A percentile compares a stretch with the other conserved stretches of the same genome.
These are phyloP conservation scores for Proliferodiscus dingleyae DNA, from an alignment of 2,329 filamentous ascomycete species.

Conservation along the genomic window DNA sequence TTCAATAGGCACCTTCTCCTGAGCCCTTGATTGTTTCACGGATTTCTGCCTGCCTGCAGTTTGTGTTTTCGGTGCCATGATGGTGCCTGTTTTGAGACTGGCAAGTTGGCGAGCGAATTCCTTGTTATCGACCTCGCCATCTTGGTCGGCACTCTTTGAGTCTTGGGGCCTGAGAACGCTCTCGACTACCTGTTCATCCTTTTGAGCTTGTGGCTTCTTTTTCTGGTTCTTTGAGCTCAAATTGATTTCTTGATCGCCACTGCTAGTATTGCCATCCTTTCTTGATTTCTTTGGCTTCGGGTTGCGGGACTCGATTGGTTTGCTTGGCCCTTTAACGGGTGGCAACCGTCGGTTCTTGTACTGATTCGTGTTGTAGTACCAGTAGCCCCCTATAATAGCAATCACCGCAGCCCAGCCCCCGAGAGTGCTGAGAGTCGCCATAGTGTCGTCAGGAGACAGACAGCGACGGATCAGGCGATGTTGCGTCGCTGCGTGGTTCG, in stretches of 20 bases:
- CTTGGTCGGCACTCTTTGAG: slow-evolving; percentile 15
- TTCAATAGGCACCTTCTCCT: slow-evolving; percentile 43
- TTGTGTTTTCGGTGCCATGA: slow-evolving; percentile 52
- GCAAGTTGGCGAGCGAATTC: slow-evolving; percentile 74
- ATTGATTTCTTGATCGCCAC: slow-evolving; percentile 21
- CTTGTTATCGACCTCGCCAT: slow-evolving; percentile 60
- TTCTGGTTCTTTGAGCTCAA: slow-evolving; percentile 17
- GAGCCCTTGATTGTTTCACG: slow-evolving; percentile 63
- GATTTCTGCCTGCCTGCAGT: slow-evolving; percentile 43
- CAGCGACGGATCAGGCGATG: neutral
- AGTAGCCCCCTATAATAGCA: slow-evolving; percentile 28
- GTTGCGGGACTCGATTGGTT: slow-evolving; percentile 21
- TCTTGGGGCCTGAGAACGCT: slow-evolving; percentile 2
- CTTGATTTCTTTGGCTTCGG: slow-evolving; percentile 24
- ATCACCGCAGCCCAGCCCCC: slow-evolving; percentile 35
- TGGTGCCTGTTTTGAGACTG: slow-evolving; percentile 63
- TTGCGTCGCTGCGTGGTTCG: neutral
- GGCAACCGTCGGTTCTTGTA: slow-evolving; percentile 17
- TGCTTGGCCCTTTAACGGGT: slow-evolving; percentile 15
- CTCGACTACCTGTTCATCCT: slow-evolving; percentile 9
- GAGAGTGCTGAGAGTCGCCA: slow-evolving; percentile 30
- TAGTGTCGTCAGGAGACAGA: slow-evolving; percentile 10
- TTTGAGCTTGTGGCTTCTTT: slow-evolving; percentile 19
- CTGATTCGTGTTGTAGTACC: slow-evolving; percentile 1
- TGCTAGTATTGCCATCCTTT: slow-evolving; percentile 22